Evolutionary conservation across 192 early-diverging fungal species (phyloP).

Genomic region (Jimgerdemannia lactiflua): DNA sequence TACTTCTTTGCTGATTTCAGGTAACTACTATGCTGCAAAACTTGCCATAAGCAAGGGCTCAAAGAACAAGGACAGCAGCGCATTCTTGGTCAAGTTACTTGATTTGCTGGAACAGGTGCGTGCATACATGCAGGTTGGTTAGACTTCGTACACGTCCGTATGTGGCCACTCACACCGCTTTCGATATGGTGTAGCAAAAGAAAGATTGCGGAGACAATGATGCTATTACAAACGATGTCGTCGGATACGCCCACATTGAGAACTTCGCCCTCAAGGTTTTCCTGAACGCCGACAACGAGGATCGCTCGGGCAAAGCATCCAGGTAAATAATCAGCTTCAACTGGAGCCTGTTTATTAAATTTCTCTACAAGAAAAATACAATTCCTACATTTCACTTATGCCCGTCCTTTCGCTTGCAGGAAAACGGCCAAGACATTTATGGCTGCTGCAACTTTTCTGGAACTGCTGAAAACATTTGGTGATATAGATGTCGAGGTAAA

Average conservation of each 20-base stretch:
- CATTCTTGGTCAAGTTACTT: constrained; percentile 66
- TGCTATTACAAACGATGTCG: constrained; percentile 70
- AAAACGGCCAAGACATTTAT: constrained; percentile 90
- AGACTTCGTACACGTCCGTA: constrained; percentile 1
- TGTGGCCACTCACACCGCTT: neutral
- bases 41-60: constrained; percentile 64
- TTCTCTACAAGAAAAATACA: neutral
- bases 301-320: constrained; percentile 71
- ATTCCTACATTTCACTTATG: neutral
- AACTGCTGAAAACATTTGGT: constrained; percentile 83
- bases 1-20: constrained; percentile 28
- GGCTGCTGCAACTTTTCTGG: constrained; percentile 86
- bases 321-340: constrained; percentile 56
- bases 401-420: constrained; percentile 31
- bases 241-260: constrained; percentile 80
- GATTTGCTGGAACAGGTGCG: constrained; percentile 78
- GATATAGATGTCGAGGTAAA: constrained; percentile 61
- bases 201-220: constrained; percentile 57
- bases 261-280: constrained; percentile 91
- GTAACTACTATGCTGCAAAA: constrained; percentile 81
- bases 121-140: neutral
- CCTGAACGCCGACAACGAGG: constrained; percentile 87
- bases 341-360: neutral
- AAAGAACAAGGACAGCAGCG: constrained; percentile 49
- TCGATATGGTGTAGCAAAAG: constrained; percentile 57